Conservation (phyloP, 129 eudicot species). For the Silybum marianum region DNA sequence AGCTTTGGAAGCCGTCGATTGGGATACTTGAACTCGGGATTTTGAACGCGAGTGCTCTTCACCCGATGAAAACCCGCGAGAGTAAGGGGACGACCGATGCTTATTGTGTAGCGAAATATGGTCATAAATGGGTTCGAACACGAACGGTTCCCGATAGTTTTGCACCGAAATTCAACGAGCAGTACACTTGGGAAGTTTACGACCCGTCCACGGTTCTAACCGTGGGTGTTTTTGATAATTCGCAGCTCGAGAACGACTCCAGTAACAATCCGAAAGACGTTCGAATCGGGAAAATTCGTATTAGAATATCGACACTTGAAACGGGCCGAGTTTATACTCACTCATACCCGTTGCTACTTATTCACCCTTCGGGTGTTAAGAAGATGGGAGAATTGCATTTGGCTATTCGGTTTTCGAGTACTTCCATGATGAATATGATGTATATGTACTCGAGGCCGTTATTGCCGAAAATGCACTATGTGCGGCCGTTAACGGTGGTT, state of each 20-base stretch:
- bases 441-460: conserved; percentile 61
- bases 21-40: conserved; percentile 93
- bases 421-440: conserved; percentile 75
- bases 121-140: conserved; percentile 91
- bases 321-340: conserved; percentile 88
- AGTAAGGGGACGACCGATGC: conserved; percentile 71
- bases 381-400: conserved; percentile 93
- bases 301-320: conserved; percentile 91
- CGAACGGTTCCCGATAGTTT: conserved; percentile 73
- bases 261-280: conserved; percentile 46
- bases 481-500: conserved; percentile 55
- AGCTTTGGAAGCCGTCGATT: conserved; percentile 82
- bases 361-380: conserved; percentile 86
- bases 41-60: conserved; percentile 63
- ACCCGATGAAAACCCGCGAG: conserved; percentile 76
- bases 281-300: conserved; percentile 75
- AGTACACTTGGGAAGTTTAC: conserved; percentile 93
- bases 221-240: conserved; percentile 76
- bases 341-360: conserved; percentile 76
- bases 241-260: conserved; percentile 46
- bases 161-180: conserved; percentile 80
- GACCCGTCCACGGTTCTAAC: conserved; percentile 94
- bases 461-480: conserved; percentile 89
- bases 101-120: conserved; percentile 77
- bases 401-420: conserved; percentile 79